Conservation (phyloP, 2,329 filamentous ascomycete species). For the Pseudocercospora macadamiae region DNA sequence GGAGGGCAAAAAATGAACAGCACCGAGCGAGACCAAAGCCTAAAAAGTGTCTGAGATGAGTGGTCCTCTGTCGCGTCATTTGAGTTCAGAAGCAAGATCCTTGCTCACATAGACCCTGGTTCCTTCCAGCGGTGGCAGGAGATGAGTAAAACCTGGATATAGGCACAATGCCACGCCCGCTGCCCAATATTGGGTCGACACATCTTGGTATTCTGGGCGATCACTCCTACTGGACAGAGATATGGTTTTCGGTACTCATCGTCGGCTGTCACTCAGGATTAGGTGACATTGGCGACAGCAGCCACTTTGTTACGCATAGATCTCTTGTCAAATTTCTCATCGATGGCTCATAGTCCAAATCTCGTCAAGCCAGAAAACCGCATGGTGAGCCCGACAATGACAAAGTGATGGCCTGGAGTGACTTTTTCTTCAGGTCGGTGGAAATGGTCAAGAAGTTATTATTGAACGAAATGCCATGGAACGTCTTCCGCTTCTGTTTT, state of each 20-base stretch:
- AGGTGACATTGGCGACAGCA: too few species aligned
- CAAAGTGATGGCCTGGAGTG: too few species aligned
- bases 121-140: neutral
- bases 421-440: too few species aligned
- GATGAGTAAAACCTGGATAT: neutral
- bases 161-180: neutral
- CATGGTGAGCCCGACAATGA: too few species aligned
- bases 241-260: neutral
- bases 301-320: neutral
- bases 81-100: neutral
- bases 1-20: too few species aligned
- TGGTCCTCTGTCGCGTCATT: slow-evolving; percentile 8
- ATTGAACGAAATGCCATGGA: too few species aligned
- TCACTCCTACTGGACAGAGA: neutral
- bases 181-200: neutral
- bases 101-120: neutral
- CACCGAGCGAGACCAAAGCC: slow-evolving; percentile 1
- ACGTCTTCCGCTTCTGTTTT: too few species aligned
- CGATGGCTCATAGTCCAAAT: too few species aligned
- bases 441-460: too few species aligned
- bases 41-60: slow-evolving; percentile 1
- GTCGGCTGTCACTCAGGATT: neutral
- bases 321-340: too few species aligned
- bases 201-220: neutral
- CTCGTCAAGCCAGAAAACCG: too few species aligned